phyloP scores from a whole-genome alignment of 495 filamentous ascomycete species.

The Penicillium diatomitis region DNA sequence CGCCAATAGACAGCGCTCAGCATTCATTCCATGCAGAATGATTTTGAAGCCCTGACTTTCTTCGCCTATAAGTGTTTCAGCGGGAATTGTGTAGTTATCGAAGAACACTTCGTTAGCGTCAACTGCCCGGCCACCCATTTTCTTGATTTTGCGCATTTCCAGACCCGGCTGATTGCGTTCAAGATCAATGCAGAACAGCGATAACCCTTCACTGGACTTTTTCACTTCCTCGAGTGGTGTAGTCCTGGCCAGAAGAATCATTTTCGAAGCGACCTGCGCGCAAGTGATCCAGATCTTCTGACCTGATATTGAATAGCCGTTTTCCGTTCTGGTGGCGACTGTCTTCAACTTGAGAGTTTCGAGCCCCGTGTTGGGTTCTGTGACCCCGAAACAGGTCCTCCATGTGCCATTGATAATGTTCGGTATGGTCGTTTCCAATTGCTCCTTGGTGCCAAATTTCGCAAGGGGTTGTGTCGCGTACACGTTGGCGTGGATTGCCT shows the following conservation, averaged over 20 bases:
- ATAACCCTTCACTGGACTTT: slow-evolving; percentile 61
- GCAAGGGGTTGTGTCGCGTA: slow-evolving; percentile 72
- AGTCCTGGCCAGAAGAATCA: slow-evolving; percentile 71
- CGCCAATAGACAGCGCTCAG: slow-evolving; percentile 66
- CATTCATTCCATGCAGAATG: slow-evolving; percentile 77
- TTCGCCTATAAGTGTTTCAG: slow-evolving; percentile 52
- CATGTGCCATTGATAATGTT: slow-evolving; percentile 59
- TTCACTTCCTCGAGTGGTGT: slow-evolving; percentile 55
- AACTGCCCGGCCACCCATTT: slow-evolving; percentile 73
- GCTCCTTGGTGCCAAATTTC: slow-evolving; percentile 54
- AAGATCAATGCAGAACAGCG: slow-evolving; percentile 68
- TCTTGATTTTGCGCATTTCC: slow-evolving; percentile 62
- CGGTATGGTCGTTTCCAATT: slow-evolving; percentile 52
- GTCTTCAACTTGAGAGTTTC: slow-evolving; percentile 64
- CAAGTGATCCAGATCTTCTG: slow-evolving; percentile 83
- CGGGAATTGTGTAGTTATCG: slow-evolving; percentile 57
- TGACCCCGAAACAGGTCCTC: slow-evolving; percentile 66
- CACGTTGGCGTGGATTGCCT: slow-evolving; percentile 68
- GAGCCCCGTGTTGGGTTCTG: slow-evolving; percentile 57
- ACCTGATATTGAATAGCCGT: slow-evolving; percentile 54
- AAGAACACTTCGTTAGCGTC: slow-evolving; percentile 82
- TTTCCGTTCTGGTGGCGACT: slow-evolving; percentile 37
- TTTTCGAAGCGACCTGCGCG: slow-evolving; percentile 66
- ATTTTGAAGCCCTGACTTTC: slow-evolving; percentile 70
- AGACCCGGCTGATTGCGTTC: slow-evolving; percentile 46